These are phyloP conservation scores for Nakazawaea molendinolei DNA, from an alignment of 805 yeast genomes.

Conservation along the genomic window DNA sequence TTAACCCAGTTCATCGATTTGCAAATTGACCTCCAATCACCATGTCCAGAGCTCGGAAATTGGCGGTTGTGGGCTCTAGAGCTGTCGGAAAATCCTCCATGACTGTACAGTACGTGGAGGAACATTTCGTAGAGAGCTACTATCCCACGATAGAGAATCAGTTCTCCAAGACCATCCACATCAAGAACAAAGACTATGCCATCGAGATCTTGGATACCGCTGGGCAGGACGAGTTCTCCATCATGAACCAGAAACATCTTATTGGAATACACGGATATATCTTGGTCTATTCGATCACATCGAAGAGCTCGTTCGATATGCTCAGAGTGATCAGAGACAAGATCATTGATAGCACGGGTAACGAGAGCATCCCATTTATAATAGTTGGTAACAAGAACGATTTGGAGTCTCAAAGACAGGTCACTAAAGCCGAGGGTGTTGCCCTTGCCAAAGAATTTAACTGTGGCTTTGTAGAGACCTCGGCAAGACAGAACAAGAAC, in stretches of 20 bases:
- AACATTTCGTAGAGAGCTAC: slow-evolving; percentile 81
- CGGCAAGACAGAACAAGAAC: slow-evolving; percentile 40
- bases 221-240: slow-evolving; percentile 85
- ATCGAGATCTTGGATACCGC: slow-evolving; percentile 89
- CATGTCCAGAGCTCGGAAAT: slow-evolving; percentile 51
- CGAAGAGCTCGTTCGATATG: slow-evolving; percentile 71
- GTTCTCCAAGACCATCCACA: slow-evolving; percentile 60
- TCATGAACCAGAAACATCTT: slow-evolving; percentile 70
- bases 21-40: no score
- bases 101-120: slow-evolving; percentile 80
- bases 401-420: slow-evolving; percentile 49
- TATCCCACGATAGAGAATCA: slow-evolving; percentile 90
- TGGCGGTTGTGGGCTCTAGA: slow-evolving; percentile 83
- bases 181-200: slow-evolving; percentile 68
- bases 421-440: slow-evolving; percentile 44
- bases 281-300: slow-evolving; percentile 75
- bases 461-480: slow-evolving; percentile 41
- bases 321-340: slow-evolving; percentile 75
- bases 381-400: slow-evolving; percentile 49
- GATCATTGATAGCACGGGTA: slow-evolving; percentile 60
- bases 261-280: slow-evolving; percentile 82
- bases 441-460: slow-evolving; percentile 36
- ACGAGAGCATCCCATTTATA: slow-evolving; percentile 40
- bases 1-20: no score
- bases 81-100: slow-evolving; percentile 86